These are phyloP conservation scores for Oenanthe sinensis DNA, from an alignment of 129 eudicot genomes.

Conservation along the genomic window DNA sequence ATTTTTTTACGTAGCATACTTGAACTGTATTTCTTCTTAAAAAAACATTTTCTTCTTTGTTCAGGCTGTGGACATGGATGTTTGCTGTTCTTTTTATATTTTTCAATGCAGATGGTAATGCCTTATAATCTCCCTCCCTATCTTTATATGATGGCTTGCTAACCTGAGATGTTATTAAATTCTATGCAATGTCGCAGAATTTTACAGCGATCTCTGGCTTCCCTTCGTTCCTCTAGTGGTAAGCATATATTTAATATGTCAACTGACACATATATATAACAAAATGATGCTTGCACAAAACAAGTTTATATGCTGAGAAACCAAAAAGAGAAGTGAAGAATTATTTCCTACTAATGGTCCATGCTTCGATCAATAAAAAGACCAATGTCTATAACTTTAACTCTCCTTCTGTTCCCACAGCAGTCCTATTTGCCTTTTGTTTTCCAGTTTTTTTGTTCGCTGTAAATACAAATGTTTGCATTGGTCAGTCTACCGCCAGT, in stretches of 20 bases:
- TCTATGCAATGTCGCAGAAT: conserved; percentile 27
- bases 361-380: not conserved
- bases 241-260: conserved; percentile 9
- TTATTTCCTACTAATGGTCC: not conserved
- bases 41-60: not conserved
- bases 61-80: conserved; percentile 57
- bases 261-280: not conserved
- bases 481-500: not conserved
- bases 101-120: conserved; percentile 54
- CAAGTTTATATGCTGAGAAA: not conserved
- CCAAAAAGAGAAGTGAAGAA: not conserved
- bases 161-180: not conserved
- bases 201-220: conserved; percentile 40
- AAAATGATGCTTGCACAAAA: not conserved
- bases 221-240: conserved; percentile 54
- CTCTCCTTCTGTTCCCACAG: not conserved
- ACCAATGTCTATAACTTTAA: not conserved
- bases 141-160: not conserved
- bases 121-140: not conserved
- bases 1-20: not conserved
- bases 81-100: conserved; percentile 53
- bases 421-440: not conserved
- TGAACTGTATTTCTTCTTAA: not conserved
- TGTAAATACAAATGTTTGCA: not conserved
- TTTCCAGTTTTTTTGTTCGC: not conserved